Conservation (phyloP, 129 eudicot genomes). For the Artemisia annua region DNA sequence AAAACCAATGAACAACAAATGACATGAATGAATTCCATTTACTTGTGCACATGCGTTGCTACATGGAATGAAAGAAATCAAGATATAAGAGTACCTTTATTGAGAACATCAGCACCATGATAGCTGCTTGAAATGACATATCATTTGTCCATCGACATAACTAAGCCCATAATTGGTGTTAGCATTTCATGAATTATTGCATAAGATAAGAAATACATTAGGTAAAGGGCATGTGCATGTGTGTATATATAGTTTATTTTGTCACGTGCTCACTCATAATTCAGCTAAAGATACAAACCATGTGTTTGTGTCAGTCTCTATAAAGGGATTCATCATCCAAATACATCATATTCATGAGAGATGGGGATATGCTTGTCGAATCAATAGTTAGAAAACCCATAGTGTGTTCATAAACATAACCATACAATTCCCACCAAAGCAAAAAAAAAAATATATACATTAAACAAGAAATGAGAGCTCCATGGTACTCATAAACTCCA, state of each 20-base stretch:
- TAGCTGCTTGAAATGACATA: constrained; percentile 44
- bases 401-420: background rate
- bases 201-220: background rate
- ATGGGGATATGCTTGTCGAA: background rate
- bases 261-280: background rate
- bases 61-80: background rate
- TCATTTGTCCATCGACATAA: constrained; percentile 36
- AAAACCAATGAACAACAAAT: background rate
- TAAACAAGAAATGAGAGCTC: background rate
- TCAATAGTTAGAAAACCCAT: constrained; percentile 7
- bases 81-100: constrained; percentile 56
- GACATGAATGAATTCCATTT: background rate
- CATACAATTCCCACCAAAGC: too few species aligned
- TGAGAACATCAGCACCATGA: constrained; percentile 83
- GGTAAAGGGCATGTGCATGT: background rate
- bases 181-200: background rate
- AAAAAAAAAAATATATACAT: background rate
- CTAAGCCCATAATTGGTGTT: background rate
- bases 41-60: background rate
- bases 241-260: too few species aligned
- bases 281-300: background rate
- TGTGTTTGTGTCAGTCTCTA: background rate
- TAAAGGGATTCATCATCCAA: background rate
- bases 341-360: background rate
- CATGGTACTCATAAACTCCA: constrained; percentile 1